Evolutionary conservation across 2,329 filamentous ascomycete species (phyloP).

Genomic region (Aspergillus amoenus): DNA sequence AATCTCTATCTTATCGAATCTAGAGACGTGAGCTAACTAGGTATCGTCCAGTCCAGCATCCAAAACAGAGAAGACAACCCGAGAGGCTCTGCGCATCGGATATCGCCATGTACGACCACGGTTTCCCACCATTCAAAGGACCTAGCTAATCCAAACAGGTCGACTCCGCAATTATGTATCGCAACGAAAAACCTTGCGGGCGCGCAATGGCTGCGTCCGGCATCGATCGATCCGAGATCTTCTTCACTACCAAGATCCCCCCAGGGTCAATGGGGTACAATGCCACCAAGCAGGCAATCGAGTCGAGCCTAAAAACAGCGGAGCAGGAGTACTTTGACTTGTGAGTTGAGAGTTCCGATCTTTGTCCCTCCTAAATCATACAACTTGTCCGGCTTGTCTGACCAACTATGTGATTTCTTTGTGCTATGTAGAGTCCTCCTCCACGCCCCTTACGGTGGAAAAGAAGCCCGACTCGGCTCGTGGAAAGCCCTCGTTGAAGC

Average conservation of each 20-base stretch:
- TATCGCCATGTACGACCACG: constrained; percentile 30
- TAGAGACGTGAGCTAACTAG: neutral
- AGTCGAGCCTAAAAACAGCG: constrained; percentile 58
- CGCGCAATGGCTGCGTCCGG: constrained; percentile 60
- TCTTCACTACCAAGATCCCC: constrained; percentile 77
- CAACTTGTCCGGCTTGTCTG: neutral
- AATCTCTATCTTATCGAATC: neutral
- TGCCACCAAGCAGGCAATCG: constrained; percentile 66
- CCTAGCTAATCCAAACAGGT: constrained; percentile 31
- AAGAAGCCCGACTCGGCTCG: constrained; percentile 64
- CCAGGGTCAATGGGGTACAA: constrained; percentile 65
- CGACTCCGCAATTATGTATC: constrained; percentile 64
- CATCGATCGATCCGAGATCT: constrained; percentile 67
- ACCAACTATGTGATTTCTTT: neutral
- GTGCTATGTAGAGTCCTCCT: constrained; percentile 55
- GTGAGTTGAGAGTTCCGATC: constrained; percentile 33
- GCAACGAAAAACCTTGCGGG: constrained; percentile 71
- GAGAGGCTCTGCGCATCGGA: constrained; percentile 29
- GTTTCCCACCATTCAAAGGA: neutral
- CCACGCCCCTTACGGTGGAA: constrained; percentile 76
- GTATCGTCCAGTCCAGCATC: constrained; percentile 24
- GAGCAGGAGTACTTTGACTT: constrained; percentile 75
- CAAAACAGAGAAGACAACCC: constrained; percentile 24
- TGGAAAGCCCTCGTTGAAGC: constrained; percentile 79
- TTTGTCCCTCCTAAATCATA: neutral